Evolutionary conservation across 2,329 filamentous ascomycete species (phyloP).

Genomic region (Fusarium bulbicola): DNA sequence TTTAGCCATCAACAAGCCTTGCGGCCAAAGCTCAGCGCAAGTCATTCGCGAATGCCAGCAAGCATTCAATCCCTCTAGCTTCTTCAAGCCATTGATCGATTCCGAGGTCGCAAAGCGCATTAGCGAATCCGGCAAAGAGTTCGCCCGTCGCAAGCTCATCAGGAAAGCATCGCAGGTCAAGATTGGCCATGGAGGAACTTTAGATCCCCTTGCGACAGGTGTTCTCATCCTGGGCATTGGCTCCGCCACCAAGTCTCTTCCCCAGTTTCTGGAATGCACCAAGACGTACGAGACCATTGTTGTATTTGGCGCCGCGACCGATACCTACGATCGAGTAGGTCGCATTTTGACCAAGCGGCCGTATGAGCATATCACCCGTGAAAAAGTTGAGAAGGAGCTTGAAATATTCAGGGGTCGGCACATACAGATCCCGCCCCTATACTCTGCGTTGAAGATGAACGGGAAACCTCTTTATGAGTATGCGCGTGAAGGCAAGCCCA

Average conservation of each 20-base stretch:
- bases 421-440: constrained; percentile 90
- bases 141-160: constrained; percentile 64
- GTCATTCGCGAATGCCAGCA: constrained; percentile 88
- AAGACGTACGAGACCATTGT: constrained; percentile 93
- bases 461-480: constrained; percentile 97
- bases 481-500: constrained; percentile 85
- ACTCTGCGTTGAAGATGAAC: constrained; percentile 90
- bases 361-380: constrained; percentile 83
- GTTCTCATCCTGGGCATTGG: constrained; percentile 91
- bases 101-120: constrained; percentile 65
- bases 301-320: constrained; percentile 90
- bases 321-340: constrained; percentile 88
- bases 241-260: constrained; percentile 83
- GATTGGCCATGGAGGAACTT: constrained; percentile 93
- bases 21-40: constrained; percentile 86
- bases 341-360: constrained; percentile 79
- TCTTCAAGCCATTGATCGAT: constrained; percentile 82
- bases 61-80: constrained; percentile 80
- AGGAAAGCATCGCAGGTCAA: constrained; percentile 78
- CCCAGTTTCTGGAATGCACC: constrained; percentile 83
- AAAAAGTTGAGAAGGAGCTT: constrained; percentile 80
- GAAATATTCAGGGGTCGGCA: constrained; percentile 81
- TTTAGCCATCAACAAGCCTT: constrained; percentile 91
- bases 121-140: constrained; percentile 66
- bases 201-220: constrained; percentile 93